Evolutionary conservation across 2,329 filamentous ascomycete species (phyloP), one percentile per base, ranked within the genome.

Genomic region (Saccharata proteae): DNA sequence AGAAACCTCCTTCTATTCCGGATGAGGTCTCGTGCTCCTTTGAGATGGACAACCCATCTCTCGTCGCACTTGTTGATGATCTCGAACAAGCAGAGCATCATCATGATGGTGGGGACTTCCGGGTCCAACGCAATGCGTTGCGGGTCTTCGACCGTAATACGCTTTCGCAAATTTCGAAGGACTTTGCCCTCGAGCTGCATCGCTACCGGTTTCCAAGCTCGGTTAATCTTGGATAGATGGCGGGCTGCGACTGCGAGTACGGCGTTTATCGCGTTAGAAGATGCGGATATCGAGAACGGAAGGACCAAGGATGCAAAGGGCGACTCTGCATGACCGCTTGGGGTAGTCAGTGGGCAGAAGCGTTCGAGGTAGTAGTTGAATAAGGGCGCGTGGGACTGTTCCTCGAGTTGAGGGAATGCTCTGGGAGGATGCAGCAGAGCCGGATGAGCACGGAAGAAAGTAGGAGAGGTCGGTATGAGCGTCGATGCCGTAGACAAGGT

Each of bases 11-110:
- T 49, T 11, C 61, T 49, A 4, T 58, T 45, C 2, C 55, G 48
- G 25, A 67, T 59, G 16, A 67, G 44, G 26, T 65, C 59, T 30
- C 63, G 61, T 6, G 62, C 62, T 0, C 62, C 64, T 23, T 57
- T 53, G 1, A 66, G 44, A 26, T 67, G 64, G 4, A 66, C 54
- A 0, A 61, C 61, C 64, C 64, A 67, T 34, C 55, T 51, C 30
- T 54, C 38, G 32, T 62, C 58, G 31, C 58, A 59, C 26, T 61
- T 54, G 28, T 42, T 42, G 21, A 43, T 36, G 20, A 64, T 62
- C 32, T 63, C 60, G 33, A 57, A 62, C 4, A 61, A 46, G 36
- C 59, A 63, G n/a, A 63, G 44, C 40, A 63, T 52, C 49, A 64
- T 58, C 56, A 62, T 62, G 24, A 59, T 52, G 6, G 59, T 47